A percentile compares a stretch with the other conserved stretches of the same genome.
Evolutionary conservation across 139 green algal species (phyloP).

Genomic region (Asterochloris sp.): DNA sequence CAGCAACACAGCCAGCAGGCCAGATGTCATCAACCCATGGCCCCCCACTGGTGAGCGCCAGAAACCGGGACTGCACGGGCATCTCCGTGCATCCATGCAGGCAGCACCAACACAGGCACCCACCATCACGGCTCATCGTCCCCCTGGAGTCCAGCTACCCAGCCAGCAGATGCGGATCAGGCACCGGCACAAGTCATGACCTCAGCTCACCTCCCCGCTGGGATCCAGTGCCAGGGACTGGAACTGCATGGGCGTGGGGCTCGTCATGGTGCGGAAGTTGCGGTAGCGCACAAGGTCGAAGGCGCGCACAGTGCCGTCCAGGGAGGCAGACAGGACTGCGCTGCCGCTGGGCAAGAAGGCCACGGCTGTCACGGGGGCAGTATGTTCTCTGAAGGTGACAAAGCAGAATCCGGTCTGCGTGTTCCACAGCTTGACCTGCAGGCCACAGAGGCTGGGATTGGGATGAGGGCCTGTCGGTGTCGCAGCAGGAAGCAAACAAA

Average conservation of each 20-base stretch:
- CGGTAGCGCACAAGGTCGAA: constrained; percentile 91
- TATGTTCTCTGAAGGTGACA: constrained; percentile 93
- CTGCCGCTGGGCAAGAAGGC: constrained; percentile 63
- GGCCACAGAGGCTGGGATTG: neutral
- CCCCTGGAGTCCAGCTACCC: no score
- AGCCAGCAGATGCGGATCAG: no score
- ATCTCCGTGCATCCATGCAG: no score
- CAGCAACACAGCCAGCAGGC: no score
- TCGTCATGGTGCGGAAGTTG: constrained; percentile 94
- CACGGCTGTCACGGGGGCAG: constrained; percentile 77
- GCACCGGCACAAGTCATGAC: no score
- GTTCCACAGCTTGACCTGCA: constrained; percentile 83
- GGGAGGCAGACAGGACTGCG: constrained; percentile 35
- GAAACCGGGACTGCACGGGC: no score
- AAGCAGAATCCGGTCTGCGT: constrained; percentile 81
- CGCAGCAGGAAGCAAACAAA: neutral
- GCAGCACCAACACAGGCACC: no score
- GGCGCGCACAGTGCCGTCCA: constrained; percentile 92
- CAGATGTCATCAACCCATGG: no score
- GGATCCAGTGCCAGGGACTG: constrained; percentile 82
- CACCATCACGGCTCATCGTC: no score
- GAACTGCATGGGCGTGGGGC: constrained; percentile 82
- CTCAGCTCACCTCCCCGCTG: constrained; percentile 60
- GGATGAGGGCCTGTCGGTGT: no score
- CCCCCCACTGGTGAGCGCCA: no score